A percentile compares a stretch with the other conserved stretches of the same genome.
Conservation (phyloP, 2,329 filamentous ascomycete species). For the Calonectria naviculata region DNA sequence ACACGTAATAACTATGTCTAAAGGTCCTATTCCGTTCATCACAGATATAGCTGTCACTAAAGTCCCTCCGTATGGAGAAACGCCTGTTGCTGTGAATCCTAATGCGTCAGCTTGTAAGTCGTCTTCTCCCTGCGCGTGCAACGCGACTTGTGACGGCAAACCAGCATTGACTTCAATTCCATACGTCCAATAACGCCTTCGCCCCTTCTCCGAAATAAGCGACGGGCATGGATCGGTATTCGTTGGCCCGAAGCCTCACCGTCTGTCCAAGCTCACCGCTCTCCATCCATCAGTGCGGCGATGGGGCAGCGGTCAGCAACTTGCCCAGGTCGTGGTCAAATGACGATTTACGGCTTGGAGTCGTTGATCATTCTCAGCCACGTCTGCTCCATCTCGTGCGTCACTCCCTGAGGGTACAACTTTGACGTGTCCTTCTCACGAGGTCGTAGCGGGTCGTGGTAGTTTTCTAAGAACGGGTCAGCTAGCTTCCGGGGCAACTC, state of each 20-base stretch:
- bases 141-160: background rate
- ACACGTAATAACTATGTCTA: background rate
- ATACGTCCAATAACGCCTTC: background rate
- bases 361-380: constrained; percentile 49
- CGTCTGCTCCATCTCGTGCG: constrained; percentile 52
- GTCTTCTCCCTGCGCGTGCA: background rate
- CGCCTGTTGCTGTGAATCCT: background rate
- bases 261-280: constrained; percentile 13
- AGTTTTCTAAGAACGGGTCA: constrained; percentile 40
- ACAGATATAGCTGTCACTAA: background rate
- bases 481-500: background rate
- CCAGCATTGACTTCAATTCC: background rate
- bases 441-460: constrained; percentile 59
- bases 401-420: constrained; percentile 52
- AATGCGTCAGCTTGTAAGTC: background rate
- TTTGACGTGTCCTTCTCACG: constrained; percentile 46
- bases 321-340: background rate
- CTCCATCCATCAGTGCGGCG: background rate
- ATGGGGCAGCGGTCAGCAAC: background rate
- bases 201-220: background rate
- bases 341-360: constrained; percentile 17
- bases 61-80: background rate
- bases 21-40: background rate
- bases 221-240: background rate
- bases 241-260: constrained; percentile 13